Percentiles rank a stretch among this genome's conserved stretches.
Conservation (phyloP, 75 land plant genomes). For the Pinus taeda region DNA sequence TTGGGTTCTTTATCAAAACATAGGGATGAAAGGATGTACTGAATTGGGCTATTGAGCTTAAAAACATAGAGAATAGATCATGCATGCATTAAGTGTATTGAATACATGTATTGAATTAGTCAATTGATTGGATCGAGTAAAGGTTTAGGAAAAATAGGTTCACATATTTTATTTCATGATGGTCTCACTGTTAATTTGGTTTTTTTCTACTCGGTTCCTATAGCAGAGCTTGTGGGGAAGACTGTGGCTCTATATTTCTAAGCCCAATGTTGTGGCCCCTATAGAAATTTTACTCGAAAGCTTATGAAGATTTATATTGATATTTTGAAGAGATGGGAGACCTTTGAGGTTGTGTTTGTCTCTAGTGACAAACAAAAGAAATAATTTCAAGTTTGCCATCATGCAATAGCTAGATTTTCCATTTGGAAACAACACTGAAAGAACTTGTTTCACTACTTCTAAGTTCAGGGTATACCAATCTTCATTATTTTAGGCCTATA, state of each 20-base stretch:
- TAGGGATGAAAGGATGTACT: no score
- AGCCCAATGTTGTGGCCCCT: constrained; percentile 18
- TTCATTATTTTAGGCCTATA: constrained; percentile 50
- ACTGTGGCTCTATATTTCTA: constrained; percentile 49
- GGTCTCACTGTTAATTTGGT: no score
- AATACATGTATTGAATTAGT: no score
- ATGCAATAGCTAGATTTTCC: no score
- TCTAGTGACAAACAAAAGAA: constrained; percentile 36
- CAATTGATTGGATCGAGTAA: no score
- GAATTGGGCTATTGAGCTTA: no score
- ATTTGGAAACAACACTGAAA: constrained; percentile 17
- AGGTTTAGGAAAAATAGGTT: no score
- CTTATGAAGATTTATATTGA: constrained; percentile 41
- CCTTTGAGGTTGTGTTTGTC: constrained; percentile 57
- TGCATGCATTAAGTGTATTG: no score
- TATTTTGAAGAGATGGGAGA: constrained; percentile 36
- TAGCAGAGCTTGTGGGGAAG: constrained; percentile 39
- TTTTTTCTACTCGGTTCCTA: no score
- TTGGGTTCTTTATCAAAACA: no score
- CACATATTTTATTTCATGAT: no score
- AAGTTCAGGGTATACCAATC: constrained; percentile 33
- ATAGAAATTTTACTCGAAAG: constrained; percentile 33
- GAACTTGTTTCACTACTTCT: constrained; percentile 54
- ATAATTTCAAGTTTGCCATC: neutral
- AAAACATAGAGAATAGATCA: no score